phyloP scores from a whole-genome alignment of 2,329 filamentous ascomycete species.

The Colletotrichum noveboracense region DNA sequence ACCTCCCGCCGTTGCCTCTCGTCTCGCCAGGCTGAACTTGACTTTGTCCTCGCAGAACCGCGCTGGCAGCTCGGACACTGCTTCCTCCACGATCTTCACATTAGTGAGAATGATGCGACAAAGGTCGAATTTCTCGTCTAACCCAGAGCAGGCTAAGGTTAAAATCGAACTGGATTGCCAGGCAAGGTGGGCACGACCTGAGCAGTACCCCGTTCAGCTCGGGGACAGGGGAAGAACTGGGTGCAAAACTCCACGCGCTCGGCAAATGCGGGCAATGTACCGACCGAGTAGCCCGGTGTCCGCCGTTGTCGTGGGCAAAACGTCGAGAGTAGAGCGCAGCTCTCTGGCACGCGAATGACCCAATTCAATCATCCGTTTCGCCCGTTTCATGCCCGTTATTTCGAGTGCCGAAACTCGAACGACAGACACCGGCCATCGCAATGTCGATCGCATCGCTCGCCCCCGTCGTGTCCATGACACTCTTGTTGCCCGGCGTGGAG shows the following conservation, averaged over 20 bases:
- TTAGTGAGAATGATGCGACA: background rate
- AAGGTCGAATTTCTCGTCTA: background rate
- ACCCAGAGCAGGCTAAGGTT: background rate
- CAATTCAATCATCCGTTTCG: background rate
- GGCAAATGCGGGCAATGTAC: background rate
- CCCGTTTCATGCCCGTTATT: background rate
- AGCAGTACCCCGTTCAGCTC: background rate
- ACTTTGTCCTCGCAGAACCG: background rate
- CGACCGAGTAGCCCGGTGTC: background rate
- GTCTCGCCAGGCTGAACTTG: background rate
- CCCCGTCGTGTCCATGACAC: background rate
- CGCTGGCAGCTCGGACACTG: background rate
- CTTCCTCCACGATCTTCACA: background rate
- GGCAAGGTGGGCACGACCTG: background rate
- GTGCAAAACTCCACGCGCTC: background rate
- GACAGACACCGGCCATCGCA: background rate
- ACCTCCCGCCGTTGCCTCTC: background rate
- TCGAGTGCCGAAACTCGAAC: background rate
- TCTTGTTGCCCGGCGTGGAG: background rate
- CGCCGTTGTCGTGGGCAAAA: background rate
- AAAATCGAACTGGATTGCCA: background rate
- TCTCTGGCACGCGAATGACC: constrained; percentile 6
- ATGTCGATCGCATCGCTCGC: background rate
- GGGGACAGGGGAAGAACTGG: background rate
- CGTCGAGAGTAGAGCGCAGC: background rate